Conservation (phyloP, 352 stramenopile genomes). For the Phytopythium boreale region DNA sequence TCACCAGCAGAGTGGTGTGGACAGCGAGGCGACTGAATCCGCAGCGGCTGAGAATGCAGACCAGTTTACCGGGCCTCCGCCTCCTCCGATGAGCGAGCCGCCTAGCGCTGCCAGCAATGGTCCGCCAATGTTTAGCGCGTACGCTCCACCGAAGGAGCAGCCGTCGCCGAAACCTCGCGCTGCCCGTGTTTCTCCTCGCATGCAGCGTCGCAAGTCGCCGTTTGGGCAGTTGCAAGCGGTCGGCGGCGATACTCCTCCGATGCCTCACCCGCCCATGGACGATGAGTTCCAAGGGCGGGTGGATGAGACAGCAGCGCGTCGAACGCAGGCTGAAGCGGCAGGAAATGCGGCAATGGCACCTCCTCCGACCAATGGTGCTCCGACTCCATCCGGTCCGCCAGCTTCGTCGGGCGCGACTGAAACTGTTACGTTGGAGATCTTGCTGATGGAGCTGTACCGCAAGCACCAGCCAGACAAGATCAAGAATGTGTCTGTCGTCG, state of each 20-base stretch:
- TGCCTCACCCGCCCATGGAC: constrained; percentile 7
- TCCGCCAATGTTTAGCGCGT: constrained; percentile 1
- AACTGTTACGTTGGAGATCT: constrained; percentile 40
- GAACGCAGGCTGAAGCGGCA: constrained; percentile 3
- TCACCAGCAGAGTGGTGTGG: background rate
- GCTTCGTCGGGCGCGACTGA: background rate
- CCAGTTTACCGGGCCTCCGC: background rate
- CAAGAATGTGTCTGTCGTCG: constrained; percentile 54
- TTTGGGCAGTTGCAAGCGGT: background rate
- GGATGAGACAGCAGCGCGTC: too few relatives aligned
- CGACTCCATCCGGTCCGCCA: background rate
- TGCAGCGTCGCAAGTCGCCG: constrained; percentile 1
- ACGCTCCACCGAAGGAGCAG: background rate
- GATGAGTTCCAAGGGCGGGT: too few relatives aligned
- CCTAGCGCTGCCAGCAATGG: background rate
- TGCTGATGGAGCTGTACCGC: constrained; percentile 68
- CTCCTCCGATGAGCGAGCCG: background rate
- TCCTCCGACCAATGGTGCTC: constrained; percentile 2
- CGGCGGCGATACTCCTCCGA: constrained; percentile 1
- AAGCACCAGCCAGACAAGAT: constrained; percentile 77
- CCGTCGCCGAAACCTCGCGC: background rate
- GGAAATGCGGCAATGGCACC: background rate
- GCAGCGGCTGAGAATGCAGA: background rate
- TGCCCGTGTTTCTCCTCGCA: constrained; percentile 3
- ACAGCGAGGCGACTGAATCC: background rate